phyloP scores from a whole-genome alignment of 78 protist genomes.

The Dictyostelium discoideum region DNA sequence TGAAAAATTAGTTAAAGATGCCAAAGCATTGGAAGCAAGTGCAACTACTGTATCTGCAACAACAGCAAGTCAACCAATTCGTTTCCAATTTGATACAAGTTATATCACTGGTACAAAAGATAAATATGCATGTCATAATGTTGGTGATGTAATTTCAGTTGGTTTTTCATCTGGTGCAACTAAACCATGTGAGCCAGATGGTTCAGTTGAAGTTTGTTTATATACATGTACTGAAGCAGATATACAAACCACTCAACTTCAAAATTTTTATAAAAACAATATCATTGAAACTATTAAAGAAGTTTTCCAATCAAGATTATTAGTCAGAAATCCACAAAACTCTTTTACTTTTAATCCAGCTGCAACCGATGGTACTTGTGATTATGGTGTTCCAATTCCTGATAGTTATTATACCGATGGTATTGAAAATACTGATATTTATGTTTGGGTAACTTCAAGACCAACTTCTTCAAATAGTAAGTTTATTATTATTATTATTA shows the following conservation, averaged over 20 bases:
- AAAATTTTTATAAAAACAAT: background rate
- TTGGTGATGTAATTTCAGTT: slow-evolving; percentile 12
- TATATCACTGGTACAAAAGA: background rate
- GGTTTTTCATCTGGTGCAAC: background rate
- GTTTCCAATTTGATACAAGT: slow-evolving; percentile 5
- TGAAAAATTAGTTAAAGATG: background rate
- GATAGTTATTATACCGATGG: background rate
- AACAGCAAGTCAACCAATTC: background rate
- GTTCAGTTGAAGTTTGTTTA: background rate
- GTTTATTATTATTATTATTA: background rate
- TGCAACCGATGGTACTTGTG: slow-evolving; percentile 14
- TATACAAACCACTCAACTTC: background rate
- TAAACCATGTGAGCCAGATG: background rate
- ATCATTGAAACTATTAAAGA: background rate
- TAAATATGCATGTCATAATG: slow-evolving; percentile 13
- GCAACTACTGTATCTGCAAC: background rate
- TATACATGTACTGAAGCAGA: slow-evolving; percentile 8
- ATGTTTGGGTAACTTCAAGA: slow-evolving; percentile 74
- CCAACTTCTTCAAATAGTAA: slow-evolving; percentile 43
- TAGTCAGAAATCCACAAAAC: slow-evolving; percentile 10
- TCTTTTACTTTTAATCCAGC: background rate
- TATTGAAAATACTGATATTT: slow-evolving; percentile 13
- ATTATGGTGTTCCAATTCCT: slow-evolving; percentile 57
- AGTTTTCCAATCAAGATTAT: background rate
- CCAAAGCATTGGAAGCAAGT: background rate